A percentile compares a stretch with the other conserved stretches of the same genome.
These are phyloP conservation scores for Vaccinium darrowii DNA, from an alignment of 148 eudicot genomes.

Conservation along the genomic window DNA sequence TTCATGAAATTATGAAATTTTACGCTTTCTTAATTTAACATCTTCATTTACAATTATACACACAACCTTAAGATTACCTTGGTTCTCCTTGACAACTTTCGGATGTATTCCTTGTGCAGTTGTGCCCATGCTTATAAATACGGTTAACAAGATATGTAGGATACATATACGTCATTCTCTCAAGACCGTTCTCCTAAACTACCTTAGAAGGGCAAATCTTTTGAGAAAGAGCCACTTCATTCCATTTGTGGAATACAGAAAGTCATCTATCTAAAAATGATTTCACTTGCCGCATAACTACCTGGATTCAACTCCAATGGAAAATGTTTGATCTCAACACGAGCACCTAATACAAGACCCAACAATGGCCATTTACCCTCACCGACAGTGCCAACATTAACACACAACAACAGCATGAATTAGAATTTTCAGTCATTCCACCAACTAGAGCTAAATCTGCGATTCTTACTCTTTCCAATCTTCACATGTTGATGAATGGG, in stretches of 20 bases:
- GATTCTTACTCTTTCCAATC: background rate
- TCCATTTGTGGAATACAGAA: background rate
- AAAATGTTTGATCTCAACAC: background rate
- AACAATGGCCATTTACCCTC: background rate
- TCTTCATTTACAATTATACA: background rate
- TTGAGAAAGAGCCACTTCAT: background rate
- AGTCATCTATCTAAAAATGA: background rate
- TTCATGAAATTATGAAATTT: background rate
- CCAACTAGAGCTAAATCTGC: background rate
- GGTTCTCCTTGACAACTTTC: background rate
- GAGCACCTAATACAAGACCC: background rate
- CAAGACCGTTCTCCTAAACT: background rate
- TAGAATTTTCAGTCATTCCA: constrained; percentile 3
- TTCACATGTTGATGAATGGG: background rate
- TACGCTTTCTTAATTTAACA: background rate
- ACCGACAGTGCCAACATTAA: background rate
- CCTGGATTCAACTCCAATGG: background rate
- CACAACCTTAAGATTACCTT: background rate
- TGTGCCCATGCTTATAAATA: background rate
- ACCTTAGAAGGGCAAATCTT: background rate
- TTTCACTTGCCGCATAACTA: background rate
- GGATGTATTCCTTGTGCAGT: background rate
- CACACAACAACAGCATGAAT: background rate
- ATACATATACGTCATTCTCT: background rate
- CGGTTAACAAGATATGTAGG: background rate